Conservation (phyloP, 805 yeast genomes). For the Grigorovia yakushimaensis region DNA sequence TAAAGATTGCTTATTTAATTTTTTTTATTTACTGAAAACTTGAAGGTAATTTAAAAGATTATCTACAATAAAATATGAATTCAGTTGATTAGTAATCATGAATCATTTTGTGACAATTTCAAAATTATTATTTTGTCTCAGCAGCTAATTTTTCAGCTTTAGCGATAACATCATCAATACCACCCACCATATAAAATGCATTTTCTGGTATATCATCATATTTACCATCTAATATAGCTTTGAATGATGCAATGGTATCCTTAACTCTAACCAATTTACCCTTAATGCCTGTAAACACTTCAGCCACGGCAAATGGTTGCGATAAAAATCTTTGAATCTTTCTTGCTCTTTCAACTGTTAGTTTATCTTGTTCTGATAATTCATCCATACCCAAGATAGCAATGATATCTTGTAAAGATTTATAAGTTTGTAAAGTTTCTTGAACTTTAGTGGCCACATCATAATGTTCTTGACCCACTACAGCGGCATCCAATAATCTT, state of each 20-base stretch:
- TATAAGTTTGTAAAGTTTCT: conserved; percentile 98
- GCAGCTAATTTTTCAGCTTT: conserved; percentile 99
- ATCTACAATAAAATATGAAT: too few species aligned
- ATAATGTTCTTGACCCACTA: conserved; percentile 98
- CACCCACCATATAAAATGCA: conserved; percentile 99
- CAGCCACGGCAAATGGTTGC: conserved; percentile 99
- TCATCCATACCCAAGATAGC: conserved; percentile 99
- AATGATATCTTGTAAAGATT: conserved; percentile 99
- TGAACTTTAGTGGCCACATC: conserved; percentile 90
- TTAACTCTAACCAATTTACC: conserved; percentile 95
- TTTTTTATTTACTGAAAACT: too few species aligned
- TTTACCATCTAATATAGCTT: conserved; percentile 95
- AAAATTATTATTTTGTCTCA: conserved; percentile 43
- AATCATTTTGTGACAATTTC: too few species aligned
- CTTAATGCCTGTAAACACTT: conserved; percentile 99
- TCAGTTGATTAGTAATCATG: too few species aligned
- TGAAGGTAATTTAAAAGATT: too few species aligned
- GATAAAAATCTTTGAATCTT: conserved; percentile 99
- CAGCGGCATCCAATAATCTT: conserved; percentile 92
- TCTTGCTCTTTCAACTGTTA: conserved; percentile 99
- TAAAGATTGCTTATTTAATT: background rate
- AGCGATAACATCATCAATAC: conserved; percentile 96
- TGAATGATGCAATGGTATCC: conserved; percentile 92
- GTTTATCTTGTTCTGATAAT: conserved; percentile 96
- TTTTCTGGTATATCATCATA: conserved; percentile 98